Evolutionary conservation across 2,329 filamentous ascomycete genomes (phyloP).

Genomic region (Aspergillus uvarum): DNA sequence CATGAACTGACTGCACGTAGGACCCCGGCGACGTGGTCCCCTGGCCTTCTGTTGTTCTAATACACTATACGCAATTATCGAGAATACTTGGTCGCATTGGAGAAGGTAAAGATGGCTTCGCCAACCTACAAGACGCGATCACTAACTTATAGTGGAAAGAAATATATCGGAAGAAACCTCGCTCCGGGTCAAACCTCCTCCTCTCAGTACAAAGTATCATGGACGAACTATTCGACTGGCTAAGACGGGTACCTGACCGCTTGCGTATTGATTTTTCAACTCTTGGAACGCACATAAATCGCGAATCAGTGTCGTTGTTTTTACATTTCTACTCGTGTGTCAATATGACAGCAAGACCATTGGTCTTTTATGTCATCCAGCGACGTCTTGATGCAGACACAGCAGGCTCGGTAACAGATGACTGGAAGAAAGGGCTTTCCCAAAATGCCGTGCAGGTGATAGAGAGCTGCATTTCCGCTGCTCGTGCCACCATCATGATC

Average conservation of each 20-base stretch:
- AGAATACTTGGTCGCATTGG: conserved; percentile 54
- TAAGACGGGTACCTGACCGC: conserved; percentile 48
- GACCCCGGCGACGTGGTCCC: conserved; percentile 24
- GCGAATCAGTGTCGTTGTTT: conserved; percentile 54
- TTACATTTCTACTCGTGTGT: conserved; percentile 59
- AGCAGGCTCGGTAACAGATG: conserved; percentile 35
- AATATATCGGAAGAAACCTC: conserved; percentile 52
- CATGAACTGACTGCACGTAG: conserved; percentile 10
- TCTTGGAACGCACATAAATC: conserved; percentile 44
- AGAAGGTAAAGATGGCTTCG: conserved; percentile 25
- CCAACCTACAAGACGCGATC: background rate
- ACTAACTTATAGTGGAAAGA: conserved; percentile 26
- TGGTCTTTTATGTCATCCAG: conserved; percentile 56
- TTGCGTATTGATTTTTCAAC: conserved; percentile 51
- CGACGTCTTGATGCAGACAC: conserved; percentile 43
- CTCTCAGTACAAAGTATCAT: conserved; percentile 54
- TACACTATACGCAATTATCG: conserved; percentile 55
- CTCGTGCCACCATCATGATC: conserved; percentile 50
- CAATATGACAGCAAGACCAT: conserved; percentile 57
- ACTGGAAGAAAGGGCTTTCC: conserved; percentile 52
- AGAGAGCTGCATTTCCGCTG: conserved; percentile 54
- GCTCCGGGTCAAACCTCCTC: conserved; percentile 50
- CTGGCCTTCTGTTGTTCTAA: conserved; percentile 51
- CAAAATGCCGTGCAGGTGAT: conserved; percentile 53
- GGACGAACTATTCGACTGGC: conserved; percentile 52